phyloP scores from a whole-genome alignment of 192 early-diverging fungal genomes.

The Phlyctochytrium arcticum region DNA sequence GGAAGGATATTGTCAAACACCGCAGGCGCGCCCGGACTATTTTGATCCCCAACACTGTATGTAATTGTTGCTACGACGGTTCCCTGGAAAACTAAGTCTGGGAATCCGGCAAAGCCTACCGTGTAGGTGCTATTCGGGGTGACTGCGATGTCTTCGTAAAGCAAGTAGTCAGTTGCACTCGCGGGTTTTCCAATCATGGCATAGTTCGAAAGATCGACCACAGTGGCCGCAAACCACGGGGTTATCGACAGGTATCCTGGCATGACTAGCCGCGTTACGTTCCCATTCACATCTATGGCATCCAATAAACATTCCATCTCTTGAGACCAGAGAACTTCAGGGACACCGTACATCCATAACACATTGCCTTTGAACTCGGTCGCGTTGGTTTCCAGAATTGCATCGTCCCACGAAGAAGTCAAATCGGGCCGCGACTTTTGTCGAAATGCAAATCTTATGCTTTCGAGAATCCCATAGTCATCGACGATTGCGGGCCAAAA shows the following conservation, averaged over 20 bases:
- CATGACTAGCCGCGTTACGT: background rate
- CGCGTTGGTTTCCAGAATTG: background rate
- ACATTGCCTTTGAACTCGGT: background rate
- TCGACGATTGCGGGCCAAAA: background rate
- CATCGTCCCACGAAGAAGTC: background rate
- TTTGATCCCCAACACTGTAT: background rate
- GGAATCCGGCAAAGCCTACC: background rate
- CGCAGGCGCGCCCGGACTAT: background rate
- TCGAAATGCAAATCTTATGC: background rate
- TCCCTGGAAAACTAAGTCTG: background rate
- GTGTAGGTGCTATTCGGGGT: background rate
- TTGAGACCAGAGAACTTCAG: background rate
- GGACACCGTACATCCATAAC: background rate
- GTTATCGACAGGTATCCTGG: background rate
- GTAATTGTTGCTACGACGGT: background rate
- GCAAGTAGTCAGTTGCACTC: background rate
- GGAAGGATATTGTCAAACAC: background rate
- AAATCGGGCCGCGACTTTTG: background rate
- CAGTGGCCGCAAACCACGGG: background rate
- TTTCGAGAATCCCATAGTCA: background rate
- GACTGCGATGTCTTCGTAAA: constrained; percentile 1
- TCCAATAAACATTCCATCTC: constrained; percentile 2
- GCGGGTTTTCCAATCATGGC: background rate
- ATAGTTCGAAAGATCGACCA: background rate
- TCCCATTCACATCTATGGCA: background rate